Percentiles rank a stretch among this genome's conserved stretches.
These are phyloP conservation scores for Endocalyx cinctus DNA, from an alignment of 2,329 filamentous ascomycete species.

Conservation along the genomic window DNA sequence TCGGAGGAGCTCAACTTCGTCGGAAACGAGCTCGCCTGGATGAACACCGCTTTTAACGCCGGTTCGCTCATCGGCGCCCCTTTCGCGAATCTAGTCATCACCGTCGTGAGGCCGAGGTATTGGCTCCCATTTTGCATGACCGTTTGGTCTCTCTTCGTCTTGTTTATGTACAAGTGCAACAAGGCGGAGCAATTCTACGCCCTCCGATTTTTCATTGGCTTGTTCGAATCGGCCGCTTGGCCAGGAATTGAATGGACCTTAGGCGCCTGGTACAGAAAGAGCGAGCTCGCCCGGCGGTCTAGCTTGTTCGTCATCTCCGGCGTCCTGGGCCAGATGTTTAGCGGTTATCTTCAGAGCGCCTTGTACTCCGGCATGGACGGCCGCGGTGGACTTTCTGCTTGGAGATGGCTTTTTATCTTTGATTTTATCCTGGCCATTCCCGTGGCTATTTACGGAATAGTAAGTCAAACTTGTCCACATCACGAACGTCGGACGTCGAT, in stretches of 20 bases:
- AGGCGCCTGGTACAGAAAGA: constrained; percentile 55
- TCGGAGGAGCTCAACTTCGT: constrained; percentile 39
- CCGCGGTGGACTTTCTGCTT: constrained; percentile 31
- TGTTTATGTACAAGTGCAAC: constrained; percentile 36
- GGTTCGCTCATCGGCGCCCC: constrained; percentile 41
- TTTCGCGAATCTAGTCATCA: constrained; percentile 40
- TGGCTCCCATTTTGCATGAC: constrained; percentile 35
- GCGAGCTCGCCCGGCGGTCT: constrained; percentile 53
- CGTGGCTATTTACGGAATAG: constrained; percentile 10
- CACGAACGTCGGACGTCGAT: too few relatives aligned
- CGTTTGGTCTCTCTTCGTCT: constrained; percentile 34
- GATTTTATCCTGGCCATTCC: constrained; percentile 26
- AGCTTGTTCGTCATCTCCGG: constrained; percentile 36
- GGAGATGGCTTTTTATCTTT: constrained; percentile 44
- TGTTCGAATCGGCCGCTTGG: constrained; percentile 51
- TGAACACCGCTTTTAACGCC: constrained; percentile 43
- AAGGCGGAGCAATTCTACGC: constrained; percentile 37
- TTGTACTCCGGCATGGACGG: constrained; percentile 36
- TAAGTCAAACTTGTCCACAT: constrained; percentile 1
- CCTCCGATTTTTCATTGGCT: constrained; percentile 49
- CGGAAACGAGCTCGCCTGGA: constrained; percentile 38
- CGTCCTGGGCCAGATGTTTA: constrained; percentile 35
- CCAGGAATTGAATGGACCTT: constrained; percentile 51
- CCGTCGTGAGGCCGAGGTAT: constrained; percentile 35
- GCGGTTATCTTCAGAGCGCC: constrained; percentile 38